These are phyloP conservation scores for Balansia obtecta DNA, from an alignment of 2,329 filamentous ascomycete species.

Conservation along the genomic window DNA sequence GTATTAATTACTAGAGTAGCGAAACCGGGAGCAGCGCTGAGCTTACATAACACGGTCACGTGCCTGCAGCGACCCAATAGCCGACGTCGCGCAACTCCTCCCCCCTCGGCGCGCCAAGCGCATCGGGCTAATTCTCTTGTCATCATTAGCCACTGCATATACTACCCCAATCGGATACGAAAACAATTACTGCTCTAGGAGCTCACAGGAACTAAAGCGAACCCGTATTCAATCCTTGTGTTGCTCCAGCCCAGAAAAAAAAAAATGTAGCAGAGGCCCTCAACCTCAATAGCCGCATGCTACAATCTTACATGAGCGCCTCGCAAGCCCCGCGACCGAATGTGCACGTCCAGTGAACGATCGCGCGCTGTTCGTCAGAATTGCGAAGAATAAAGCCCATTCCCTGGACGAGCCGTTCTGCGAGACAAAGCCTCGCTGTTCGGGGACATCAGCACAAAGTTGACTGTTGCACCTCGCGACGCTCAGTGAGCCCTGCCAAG, in stretches of 20 bases:
- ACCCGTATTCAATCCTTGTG: too few relatives aligned
- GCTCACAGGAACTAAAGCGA: too few relatives aligned
- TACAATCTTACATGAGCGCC: neutral
- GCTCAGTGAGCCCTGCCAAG: constrained; percentile 5
- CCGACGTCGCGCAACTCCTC: neutral
- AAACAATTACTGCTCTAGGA: neutral
- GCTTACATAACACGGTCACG: neutral
- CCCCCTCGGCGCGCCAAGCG: neutral
- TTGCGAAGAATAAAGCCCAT: neutral
- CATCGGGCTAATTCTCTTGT: neutral
- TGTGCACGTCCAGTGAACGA: neutral
- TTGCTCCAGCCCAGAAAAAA: too few relatives aligned
- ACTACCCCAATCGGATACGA: neutral
- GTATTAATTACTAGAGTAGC: too few relatives aligned
- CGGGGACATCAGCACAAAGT: neutral
- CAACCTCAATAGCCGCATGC: too few relatives aligned
- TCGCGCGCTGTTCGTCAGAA: neutral
- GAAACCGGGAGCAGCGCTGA: too few relatives aligned
- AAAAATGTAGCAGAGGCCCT: too few relatives aligned
- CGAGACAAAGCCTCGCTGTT: neutral
- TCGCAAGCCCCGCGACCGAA: neutral
- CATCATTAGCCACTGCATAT: neutral
- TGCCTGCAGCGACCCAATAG: neutral
- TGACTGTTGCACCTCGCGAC: neutral
- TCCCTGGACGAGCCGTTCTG: too few relatives aligned